phyloP scores from a whole-genome alignment of 805 yeast genomes.

The Myxozyma neglecta region DNA sequence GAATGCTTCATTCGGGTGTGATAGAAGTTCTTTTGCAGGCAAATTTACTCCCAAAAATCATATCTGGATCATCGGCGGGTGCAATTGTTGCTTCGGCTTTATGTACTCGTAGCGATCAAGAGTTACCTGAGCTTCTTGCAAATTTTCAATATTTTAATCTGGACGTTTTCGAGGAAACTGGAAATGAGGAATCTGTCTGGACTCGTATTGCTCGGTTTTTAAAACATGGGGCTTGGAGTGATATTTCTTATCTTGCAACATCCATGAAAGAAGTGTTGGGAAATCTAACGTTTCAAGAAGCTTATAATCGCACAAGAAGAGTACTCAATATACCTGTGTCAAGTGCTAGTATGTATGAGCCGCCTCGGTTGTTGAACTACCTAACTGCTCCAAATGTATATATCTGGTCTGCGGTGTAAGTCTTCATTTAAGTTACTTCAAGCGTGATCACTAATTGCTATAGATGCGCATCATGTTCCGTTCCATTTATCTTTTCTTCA shows the following conservation, averaged over 20 bases:
- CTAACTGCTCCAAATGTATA: conserved; percentile 91
- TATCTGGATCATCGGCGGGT: conserved; percentile 95
- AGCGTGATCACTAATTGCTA: conserved; percentile 57
- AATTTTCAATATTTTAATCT: conserved; percentile 44
- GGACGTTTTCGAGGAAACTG: conserved; percentile 59
- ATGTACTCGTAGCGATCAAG: conserved; percentile 76
- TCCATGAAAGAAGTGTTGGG: conserved; percentile 83
- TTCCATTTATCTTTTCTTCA: conserved; percentile 89
- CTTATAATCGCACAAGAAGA: conserved; percentile 89
- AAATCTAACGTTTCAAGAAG: conserved; percentile 88
- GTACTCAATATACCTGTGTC: conserved; percentile 94
- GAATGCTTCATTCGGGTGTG: conserved; percentile 90
- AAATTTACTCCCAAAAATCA: conserved; percentile 76
- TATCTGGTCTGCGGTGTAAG: conserved; percentile 80
- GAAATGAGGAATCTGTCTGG: conserved; percentile 53
- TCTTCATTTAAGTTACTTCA: conserved; percentile 61
- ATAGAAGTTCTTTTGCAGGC: conserved; percentile 72
- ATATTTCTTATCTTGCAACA: conserved; percentile 63
- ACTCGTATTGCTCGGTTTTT: conserved; percentile 60
- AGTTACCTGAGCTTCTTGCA: conserved; percentile 52
- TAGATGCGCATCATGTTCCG: conserved; percentile 82
- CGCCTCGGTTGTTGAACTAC: conserved; percentile 83
- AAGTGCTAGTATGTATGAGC: conserved; percentile 86
- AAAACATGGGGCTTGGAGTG: conserved; percentile 89
- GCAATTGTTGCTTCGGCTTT: conserved; percentile 88